These are phyloP conservation scores for Venturia carpophila DNA, from an alignment of 2,329 filamentous ascomycete species.

Conservation along the genomic window DNA sequence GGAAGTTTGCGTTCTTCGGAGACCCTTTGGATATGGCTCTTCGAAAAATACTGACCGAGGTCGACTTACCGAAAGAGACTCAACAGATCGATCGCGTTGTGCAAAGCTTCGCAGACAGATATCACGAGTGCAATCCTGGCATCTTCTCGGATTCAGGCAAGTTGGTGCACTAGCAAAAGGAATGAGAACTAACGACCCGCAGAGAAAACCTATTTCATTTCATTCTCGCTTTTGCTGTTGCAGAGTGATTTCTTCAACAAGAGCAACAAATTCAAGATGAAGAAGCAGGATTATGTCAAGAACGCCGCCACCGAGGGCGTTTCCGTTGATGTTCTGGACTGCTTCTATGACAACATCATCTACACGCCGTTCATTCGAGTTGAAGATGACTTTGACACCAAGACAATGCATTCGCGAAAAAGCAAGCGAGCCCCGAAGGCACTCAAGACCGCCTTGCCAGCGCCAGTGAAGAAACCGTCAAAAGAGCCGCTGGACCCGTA, in stretches of 20 bases:
- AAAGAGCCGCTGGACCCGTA: slow-evolving; percentile 94
- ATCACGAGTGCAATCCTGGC: slow-evolving; percentile 96
- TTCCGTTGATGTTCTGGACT: slow-evolving; percentile 86
- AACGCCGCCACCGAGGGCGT: slow-evolving; percentile 92
- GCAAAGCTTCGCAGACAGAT: slow-evolving; percentile 90
- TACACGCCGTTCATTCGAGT: slow-evolving; percentile 98
- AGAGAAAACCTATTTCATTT: slow-evolving; percentile 97
- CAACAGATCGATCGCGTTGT: slow-evolving; percentile 95
- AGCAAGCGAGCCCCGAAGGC: slow-evolving; percentile 56
- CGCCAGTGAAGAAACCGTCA: slow-evolving; percentile 52
- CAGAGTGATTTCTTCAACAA: slow-evolving; percentile 99
- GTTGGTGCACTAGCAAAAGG: slow-evolving; percentile 11
- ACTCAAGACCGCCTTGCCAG: slow-evolving; percentile 48
- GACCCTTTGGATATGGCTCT: slow-evolving; percentile 98
- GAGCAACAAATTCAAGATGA: slow-evolving; percentile 99
- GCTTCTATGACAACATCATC: slow-evolving; percentile 96
- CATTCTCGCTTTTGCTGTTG: slow-evolving; percentile 90
- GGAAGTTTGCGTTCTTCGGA: slow-evolving; percentile 88
- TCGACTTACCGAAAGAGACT: slow-evolving; percentile 91
- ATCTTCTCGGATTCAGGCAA: slow-evolving; percentile 72
- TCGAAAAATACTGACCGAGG: slow-evolving; percentile 91
- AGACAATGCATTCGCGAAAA: slow-evolving; percentile 63
- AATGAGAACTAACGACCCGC: slow-evolving; percentile 23
- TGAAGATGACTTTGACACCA: slow-evolving; percentile 80
- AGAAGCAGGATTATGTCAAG: slow-evolving; percentile 88